phyloP scores from a whole-genome alignment of 345 rosid genomes.

The Eucalyptus erythrocorys region DNA sequence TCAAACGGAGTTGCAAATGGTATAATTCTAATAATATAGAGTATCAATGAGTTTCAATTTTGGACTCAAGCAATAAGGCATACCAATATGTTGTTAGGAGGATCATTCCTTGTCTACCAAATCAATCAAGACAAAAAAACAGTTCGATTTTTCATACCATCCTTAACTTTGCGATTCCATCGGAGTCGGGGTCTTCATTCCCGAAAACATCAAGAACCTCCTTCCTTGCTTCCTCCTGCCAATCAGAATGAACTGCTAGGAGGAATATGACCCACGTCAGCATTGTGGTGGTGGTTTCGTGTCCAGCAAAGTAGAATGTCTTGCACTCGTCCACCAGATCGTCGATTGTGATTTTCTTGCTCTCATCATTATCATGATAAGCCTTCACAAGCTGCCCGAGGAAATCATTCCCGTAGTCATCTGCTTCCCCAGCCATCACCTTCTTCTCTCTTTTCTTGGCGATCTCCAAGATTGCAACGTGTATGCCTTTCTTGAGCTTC shows the following conservation, averaged over 20 bases:
- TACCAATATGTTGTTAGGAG: neutral
- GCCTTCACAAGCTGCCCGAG: neutral
- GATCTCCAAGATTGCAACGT: neutral
- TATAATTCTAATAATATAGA: neutral
- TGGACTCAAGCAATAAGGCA: neutral
- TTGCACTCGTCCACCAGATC: neutral
- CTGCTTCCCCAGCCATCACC: neutral
- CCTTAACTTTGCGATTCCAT: neutral
- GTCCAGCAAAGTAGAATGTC: neutral
- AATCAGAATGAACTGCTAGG: constrained; percentile 10
- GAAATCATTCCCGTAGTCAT: neutral
- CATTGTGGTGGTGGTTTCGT: neutral
- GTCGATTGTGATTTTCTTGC: neutral
- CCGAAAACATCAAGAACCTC: constrained; percentile 9
- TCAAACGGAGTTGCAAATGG: neutral
- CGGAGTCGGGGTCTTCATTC: neutral
- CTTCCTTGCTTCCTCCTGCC: constrained; percentile 17
- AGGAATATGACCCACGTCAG: constrained; percentile 17
- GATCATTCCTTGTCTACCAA: neutral
- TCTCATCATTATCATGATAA: neutral
- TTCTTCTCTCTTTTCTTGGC: neutral
- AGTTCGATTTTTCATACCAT: neutral
- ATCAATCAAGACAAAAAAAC: neutral
- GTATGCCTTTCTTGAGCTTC: neutral
- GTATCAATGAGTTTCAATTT: neutral